A percentile compares a stretch with the other conserved stretches of the same genome.
Conservation (phyloP, 1,139 yeast species). For the Yamadazyma dendronema region DNA sequence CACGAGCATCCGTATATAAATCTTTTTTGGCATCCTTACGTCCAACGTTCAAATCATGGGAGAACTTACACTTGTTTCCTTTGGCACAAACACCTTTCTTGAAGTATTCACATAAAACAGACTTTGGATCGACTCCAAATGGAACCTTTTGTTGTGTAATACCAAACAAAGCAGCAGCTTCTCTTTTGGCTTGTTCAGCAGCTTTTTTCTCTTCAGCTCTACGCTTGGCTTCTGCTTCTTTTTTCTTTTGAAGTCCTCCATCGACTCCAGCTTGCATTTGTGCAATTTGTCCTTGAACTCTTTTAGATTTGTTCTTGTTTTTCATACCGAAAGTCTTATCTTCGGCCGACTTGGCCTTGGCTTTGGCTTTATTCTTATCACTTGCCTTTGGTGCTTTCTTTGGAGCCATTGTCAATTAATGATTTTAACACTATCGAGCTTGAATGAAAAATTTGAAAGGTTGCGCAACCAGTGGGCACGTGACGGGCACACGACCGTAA, state of each 20-base stretch:
- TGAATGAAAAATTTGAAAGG: conserved; percentile 6
- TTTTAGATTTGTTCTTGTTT: conserved; percentile 89
- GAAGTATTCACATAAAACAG: conserved; percentile 87
- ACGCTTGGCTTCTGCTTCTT: conserved; percentile 73
- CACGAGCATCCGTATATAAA: conserved; percentile 86
- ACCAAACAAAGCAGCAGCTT: conserved; percentile 77
- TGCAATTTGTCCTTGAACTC: conserved; percentile 80
- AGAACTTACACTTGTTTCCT: conserved; percentile 90
- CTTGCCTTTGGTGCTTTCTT: conserved; percentile 59
- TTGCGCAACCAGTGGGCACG: conserved; percentile 4
- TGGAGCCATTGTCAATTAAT: conserved; percentile 60
- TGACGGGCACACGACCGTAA: background rate
- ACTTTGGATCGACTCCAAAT: conserved; percentile 96
- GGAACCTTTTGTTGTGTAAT: conserved; percentile 84
- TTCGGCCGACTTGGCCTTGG: conserved; percentile 67
- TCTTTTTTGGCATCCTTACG: conserved; percentile 90
- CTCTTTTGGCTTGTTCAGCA: conserved; percentile 83
- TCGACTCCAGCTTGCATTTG: conserved; percentile 69
- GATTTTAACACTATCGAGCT: background rate
- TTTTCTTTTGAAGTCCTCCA: conserved; percentile 65
- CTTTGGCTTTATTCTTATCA: conserved; percentile 62
- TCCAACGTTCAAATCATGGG: conserved; percentile 85
- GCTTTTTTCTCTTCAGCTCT: conserved; percentile 87
- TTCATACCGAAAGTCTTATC: conserved; percentile 95
- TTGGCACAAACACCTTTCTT: conserved; percentile 87